Base-by-base conservation (phyloP, 805 yeast genomes). In the Yarrowia keelungensis region DNA sequence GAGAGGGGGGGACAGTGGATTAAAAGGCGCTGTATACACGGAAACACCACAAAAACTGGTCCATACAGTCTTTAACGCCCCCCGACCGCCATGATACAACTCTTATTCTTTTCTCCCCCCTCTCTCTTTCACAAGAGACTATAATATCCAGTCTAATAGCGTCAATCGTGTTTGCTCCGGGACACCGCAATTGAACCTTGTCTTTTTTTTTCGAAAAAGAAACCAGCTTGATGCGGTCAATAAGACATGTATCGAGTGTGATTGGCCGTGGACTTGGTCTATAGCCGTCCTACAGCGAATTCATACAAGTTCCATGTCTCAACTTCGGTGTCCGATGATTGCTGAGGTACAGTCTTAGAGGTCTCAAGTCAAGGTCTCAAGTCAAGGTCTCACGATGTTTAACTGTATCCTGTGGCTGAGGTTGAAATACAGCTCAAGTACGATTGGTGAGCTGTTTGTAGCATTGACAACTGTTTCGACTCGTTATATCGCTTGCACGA, bases 171-270 rank as follows among this genome's bases (percentile, higher is more conserved):
- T 39, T 53, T 39, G 59, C 59, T 53, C 43, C 45, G 45, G 14
- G 35, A 38, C 39, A 32, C 59, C 59, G 35, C 59, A 19, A 38
- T 8, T 38, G 43, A 53, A 53, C 59, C 35, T 53, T 53, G 59
- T 38, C 36, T 16, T 26, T n/a, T n/a, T 19, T 7, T 5, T 5
- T 26, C 2, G 14, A 38, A 51, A 19, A 16, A 38, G 42, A 19
- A 5, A 51, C 38, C 58, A 50, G 41, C 35, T 35, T 10, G 58
- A 36, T 36, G 58, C 58, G 58, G 19, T n/a, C 43, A 36, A 38
- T 7, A 51, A 38, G 38, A 10, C 14, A 51, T 15, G 26, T 12
- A 8, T 9, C n/a, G 49, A 45, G 22, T 16, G 39, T 53, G 59
- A 39, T 38, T 38, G 45, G 59, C 19, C 32, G 32, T 5, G 50